These are phyloP conservation scores for Hanseniaspora hatyaiensis DNA, from an alignment of 805 yeast species.

Conservation along the genomic window DNA sequence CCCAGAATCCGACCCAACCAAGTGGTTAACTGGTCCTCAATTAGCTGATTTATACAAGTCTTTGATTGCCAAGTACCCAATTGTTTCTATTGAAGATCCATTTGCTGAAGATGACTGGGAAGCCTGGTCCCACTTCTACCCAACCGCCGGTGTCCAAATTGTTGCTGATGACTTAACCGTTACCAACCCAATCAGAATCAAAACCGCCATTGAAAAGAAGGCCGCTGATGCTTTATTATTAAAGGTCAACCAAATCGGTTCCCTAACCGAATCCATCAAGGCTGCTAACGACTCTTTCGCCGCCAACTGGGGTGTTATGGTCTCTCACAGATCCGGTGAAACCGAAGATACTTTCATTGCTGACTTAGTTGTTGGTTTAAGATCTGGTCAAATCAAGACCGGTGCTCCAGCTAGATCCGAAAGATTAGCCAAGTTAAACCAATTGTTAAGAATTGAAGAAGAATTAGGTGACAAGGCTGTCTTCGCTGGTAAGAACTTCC, in stretches of 20 bases:
- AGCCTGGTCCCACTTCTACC: slow-evolving; percentile 84
- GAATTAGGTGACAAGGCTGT: slow-evolving; percentile 95
- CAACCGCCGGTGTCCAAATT: slow-evolving; percentile 67
- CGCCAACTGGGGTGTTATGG: slow-evolving; percentile 99
- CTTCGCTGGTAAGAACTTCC: slow-evolving; percentile 91
- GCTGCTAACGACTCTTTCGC: slow-evolving; percentile 92
- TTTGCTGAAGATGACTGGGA: slow-evolving; percentile 99
- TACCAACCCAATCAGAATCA: slow-evolving; percentile 91
- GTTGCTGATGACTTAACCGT: slow-evolving; percentile 98
- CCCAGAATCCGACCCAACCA: slow-evolving; percentile 79
- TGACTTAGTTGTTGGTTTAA: slow-evolving; percentile 93
- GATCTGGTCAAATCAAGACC: slow-evolving; percentile 97
- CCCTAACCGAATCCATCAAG: slow-evolving; percentile 88
- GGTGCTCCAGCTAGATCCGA: slow-evolving; percentile 99
- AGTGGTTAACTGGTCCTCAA: slow-evolving; percentile 83
- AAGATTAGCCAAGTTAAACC: slow-evolving; percentile 98
- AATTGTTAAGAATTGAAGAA: slow-evolving; percentile 96
- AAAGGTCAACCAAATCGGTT: slow-evolving; percentile 98
- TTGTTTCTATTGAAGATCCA: slow-evolving; percentile 97
- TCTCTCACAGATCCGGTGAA: slow-evolving; percentile 99
- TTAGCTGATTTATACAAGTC: slow-evolving; percentile 73
- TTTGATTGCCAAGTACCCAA: slow-evolving; percentile 84
- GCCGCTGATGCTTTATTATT: slow-evolving; percentile 86
- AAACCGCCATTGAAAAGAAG: slow-evolving; percentile 93
- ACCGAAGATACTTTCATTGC: slow-evolving; percentile 98